Evolutionary conservation across 352 stramenopile species (phyloP), one percentile per base, ranked within the genome.

Genomic region (Phytophthora idaei): DNA sequence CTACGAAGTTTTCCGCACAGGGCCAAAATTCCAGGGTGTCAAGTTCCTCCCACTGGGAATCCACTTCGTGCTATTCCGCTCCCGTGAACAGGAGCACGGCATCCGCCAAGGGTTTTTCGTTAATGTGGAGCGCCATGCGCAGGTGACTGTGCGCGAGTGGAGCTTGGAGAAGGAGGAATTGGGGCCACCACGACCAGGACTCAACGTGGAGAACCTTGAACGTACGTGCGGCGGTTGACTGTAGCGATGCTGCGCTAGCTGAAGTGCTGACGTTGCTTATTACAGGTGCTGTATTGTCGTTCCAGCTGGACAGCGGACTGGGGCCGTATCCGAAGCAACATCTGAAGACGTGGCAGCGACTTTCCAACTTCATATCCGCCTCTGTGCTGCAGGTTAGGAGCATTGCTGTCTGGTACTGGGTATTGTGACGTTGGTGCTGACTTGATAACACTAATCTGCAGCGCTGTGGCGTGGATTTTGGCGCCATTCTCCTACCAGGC

Each of bases 41-140:
- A 96, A 96, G 67, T 92, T 96, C 50, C 67, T 96, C 36, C 88
- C 88, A 42, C 49, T 91, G 17, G 88, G 88, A 36, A 57, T 94
- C 25, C 88, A 96, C 64, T 90, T 96, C 42, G 85, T 96, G 4
- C 71, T 96, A 15, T 96, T 93, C 67, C 82, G 84, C 9, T 83
- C 88, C 15, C 76, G 74, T 7, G 84, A 93, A 53, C 85, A 93
- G 37, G 83, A 92, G 50, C 83, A 94, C 45, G 86, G 86, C 37
- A 89, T 94, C 9, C 85, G 88, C 2, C 86, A 96, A 61, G 86
- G 86, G 11, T 94, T 96, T 58, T 96, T 96, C 57, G 34, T 94
- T 0, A 61, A 87, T 39, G 65, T 96, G 11, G 63, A 87, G 67
- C 61, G 68, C 36, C 73, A 89, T 37, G 68, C 71, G 3, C 85